Conservation (phyloP, 202 grass and related monocot genomes). For the Dendrocalamus latiflorus region DNA sequence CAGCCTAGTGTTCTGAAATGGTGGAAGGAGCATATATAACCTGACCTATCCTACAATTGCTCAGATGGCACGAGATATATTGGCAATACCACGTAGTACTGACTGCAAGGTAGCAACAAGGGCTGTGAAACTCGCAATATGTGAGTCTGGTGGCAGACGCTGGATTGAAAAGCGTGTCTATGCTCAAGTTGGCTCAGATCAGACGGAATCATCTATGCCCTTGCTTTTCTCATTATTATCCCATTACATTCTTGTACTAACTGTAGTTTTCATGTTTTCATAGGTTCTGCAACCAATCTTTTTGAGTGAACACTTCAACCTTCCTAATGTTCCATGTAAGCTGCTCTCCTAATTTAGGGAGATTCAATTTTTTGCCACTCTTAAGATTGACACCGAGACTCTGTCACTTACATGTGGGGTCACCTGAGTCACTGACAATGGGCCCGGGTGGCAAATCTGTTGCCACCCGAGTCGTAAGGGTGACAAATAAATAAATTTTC, state of each 20-base stretch:
- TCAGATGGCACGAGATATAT: conserved; percentile 5
- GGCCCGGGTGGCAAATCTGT: too few relatives aligned
- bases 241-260: not conserved
- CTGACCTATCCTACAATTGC: not conserved
- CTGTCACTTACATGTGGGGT: too few relatives aligned
- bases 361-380: too few relatives aligned
- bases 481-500: too few relatives aligned
- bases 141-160: not conserved
- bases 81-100: conserved; percentile 3
- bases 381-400: too few relatives aligned
- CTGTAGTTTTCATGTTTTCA: not conserved
- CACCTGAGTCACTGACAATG: too few relatives aligned
- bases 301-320: not conserved
- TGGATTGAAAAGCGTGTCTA: conserved; percentile 7
- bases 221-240: not conserved
- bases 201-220: not conserved
- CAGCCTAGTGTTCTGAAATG: too few relatives aligned
- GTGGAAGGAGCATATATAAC: not conserved
- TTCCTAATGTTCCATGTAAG: conserved; percentile 1
- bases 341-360: not conserved
- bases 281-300: not conserved
- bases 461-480: too few relatives aligned
- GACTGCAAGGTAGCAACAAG: conserved; percentile 16
- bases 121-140: not conserved
- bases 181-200: conserved; percentile 6